Evolutionary conservation across 1,284 basidiomycete genomes (phyloP).

Genomic region (Cystobasidium pallidum): DNA sequence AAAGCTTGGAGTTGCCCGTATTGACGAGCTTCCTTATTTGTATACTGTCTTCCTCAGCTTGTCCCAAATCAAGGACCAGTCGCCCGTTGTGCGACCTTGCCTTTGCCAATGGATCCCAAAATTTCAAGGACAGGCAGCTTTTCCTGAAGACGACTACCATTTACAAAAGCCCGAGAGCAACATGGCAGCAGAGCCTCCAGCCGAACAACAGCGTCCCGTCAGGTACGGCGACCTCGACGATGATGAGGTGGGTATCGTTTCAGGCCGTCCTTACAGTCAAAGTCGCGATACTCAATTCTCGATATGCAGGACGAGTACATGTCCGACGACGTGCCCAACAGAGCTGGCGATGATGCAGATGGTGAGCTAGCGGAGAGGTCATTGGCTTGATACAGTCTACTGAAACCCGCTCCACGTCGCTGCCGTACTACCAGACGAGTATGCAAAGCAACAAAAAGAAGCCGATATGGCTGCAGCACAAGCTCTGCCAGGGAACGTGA

Average conservation of each 20-base stretch:
- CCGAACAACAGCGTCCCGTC: conserved; percentile 15
- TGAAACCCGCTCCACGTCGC: background rate
- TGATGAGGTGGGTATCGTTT: conserved; percentile 24
- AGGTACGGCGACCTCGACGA: conserved; percentile 44
- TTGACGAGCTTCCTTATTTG: no score
- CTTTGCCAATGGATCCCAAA: conserved; percentile 4
- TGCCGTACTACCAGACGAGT: conserved; percentile 13
- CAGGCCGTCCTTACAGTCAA: no score
- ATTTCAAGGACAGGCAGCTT: conserved; percentile 17
- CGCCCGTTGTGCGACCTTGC: background rate
- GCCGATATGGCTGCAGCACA: conserved; percentile 36
- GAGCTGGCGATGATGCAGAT: conserved; percentile 29
- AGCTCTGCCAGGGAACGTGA: conserved; percentile 36
- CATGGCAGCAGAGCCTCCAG: conserved; percentile 21
- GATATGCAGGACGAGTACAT: conserved; percentile 43
- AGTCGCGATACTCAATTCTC: no score
- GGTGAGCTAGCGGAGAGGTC: conserved; percentile 4
- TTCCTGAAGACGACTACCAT: background rate
- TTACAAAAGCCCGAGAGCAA: conserved; percentile 8
- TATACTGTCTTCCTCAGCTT: no score
- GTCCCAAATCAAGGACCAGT: no score
- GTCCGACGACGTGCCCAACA: conserved; percentile 35
- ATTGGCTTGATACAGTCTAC: background rate
- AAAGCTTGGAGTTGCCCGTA: background rate
- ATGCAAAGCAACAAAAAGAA: conserved; percentile 39